A percentile compares a stretch with the other conserved stretches of the same genome.
Conservation (phyloP, 2,329 filamentous ascomycete genomes). For the Verruconis gallopava region DNA sequence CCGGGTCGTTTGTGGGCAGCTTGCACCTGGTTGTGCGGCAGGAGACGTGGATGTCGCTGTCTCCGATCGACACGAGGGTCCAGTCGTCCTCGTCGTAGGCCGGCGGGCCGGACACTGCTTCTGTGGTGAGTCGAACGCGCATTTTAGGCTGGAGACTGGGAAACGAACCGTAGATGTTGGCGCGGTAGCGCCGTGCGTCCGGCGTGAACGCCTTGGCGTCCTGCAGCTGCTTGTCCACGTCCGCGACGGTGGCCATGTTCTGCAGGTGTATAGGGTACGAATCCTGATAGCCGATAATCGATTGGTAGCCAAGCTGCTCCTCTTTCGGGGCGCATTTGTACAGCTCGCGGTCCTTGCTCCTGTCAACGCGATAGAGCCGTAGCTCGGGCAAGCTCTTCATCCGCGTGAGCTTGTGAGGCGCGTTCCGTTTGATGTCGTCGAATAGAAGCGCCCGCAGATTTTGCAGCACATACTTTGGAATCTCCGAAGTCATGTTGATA, state of each 20-base stretch:
- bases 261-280: constrained; percentile 60
- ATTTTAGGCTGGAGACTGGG: too few species aligned
- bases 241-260: constrained; percentile 50
- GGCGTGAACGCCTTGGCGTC: constrained; percentile 40
- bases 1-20: constrained; percentile 56
- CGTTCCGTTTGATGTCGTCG: not conserved
- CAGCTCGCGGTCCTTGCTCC: constrained; percentile 43
- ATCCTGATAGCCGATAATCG: constrained; percentile 56
- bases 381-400: constrained; percentile 51
- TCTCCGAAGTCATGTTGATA: constrained; percentile 32
- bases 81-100: constrained; percentile 60
- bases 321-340: constrained; percentile 46
- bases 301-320: constrained; percentile 48
- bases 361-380: constrained; percentile 55
- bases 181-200: constrained; percentile 52
- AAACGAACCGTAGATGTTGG: constrained; percentile 53
- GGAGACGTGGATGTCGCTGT: constrained; percentile 39
- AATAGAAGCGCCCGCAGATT: not conserved
- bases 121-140: too few species aligned
- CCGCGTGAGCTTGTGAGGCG: not conserved
- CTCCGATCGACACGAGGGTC: constrained; percentile 46
- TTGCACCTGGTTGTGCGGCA: constrained; percentile 59
- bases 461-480: constrained; percentile 40
- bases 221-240: constrained; percentile 44
- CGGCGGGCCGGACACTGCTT: constrained; percentile 45